Evolutionary conservation across 148 eudicot species (phyloP).

Genomic region (Arctostaphylos glauca): DNA sequence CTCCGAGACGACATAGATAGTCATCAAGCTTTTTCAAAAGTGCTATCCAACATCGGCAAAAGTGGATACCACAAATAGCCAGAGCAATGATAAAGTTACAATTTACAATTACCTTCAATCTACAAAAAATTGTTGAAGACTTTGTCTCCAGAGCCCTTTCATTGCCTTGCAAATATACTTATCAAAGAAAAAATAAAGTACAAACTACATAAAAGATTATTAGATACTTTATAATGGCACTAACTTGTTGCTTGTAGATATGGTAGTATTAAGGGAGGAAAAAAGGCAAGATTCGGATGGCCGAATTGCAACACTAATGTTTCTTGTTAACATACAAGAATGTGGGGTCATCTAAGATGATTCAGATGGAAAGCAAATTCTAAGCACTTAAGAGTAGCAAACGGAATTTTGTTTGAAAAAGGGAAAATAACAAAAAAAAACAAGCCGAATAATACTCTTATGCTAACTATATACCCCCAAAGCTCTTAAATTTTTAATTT

Average conservation of each 20-base stretch:
- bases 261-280: not conserved
- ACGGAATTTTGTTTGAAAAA: not conserved
- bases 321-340: not conserved
- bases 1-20: no score
- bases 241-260: not conserved
- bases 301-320: not conserved
- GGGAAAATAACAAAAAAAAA: not conserved
- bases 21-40: no score
- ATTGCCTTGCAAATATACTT: not conserved
- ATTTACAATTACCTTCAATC: no score
- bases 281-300: not conserved
- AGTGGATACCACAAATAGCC: no score
- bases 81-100: no score
- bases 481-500: not conserved
- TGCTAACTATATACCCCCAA: not conserved
- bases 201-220: not conserved
- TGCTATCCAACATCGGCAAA: no score
- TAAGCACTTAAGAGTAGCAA: not conserved
- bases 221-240: not conserved
- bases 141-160: not conserved
- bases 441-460: not conserved
- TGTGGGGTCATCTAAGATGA: not conserved
- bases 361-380: not conserved
- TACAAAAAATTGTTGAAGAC: no score
- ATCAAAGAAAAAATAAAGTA: not conserved